Base-by-base conservation (phyloP, 176 grass and related monocot genomes). In the Bonia amplexicaulis region DNA sequence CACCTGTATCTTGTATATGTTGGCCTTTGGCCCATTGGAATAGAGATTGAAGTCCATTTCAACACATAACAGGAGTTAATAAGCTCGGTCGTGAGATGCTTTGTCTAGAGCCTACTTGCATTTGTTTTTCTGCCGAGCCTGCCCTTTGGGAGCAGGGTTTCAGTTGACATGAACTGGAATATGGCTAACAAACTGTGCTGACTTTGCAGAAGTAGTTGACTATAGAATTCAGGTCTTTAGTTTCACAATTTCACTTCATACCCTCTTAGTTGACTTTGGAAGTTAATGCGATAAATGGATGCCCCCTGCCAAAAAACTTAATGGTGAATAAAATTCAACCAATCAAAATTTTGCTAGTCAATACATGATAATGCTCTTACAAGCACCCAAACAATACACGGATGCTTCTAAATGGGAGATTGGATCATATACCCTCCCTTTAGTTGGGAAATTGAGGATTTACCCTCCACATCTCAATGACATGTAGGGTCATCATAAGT, bases 131-230 rank as follows among this genome's bases (percentile, higher is more conserved):
- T 82, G 49, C 39, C 20, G 71, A 46, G 59, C 47, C 20, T 73
- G 37, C 9, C 48, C 44, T 77, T 54, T 78, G 74, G 74, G 66
- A 52, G 80, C 45, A 49, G 15, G 54, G 73, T 62, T 52, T 83
- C 42, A 71, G 54, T 64, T 88, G 44, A 70, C 79, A 78, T 88
- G 31, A 49, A 52, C 23, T 19, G 45, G 22, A 42, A 13, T 17
- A 78, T 54, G 2, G 20, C 22, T 80, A 33, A 64, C 9, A 65
- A 60, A 47, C 33, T 48, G 41, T 26, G 17, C 19, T 71, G 40
- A 78, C 12, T 71, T 78, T 76, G 25, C 19, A 39, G 17, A 39
- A 61, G 27, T 33, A 46, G 13, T 77, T 77, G 26, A 77, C 49
- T 46, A 23, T 41, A 40, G 2, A 77, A 17, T 23, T 3, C n/a